Base-by-base conservation (phyloP, 2,329 filamentous ascomycete species). In the Parafenestella ontariensis region DNA sequence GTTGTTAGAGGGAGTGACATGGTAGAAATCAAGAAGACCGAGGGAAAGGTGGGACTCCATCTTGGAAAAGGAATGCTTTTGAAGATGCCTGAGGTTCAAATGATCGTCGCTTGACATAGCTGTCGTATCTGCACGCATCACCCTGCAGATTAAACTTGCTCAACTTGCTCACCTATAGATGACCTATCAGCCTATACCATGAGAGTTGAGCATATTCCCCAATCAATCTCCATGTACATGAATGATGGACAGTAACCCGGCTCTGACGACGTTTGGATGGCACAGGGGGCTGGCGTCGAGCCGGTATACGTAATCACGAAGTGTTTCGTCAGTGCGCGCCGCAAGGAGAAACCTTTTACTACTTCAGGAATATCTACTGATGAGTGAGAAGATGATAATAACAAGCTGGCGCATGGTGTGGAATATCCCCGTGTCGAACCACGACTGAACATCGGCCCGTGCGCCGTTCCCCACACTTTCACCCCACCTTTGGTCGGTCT, bases 391-490 rank as follows among this genome's bases (percentile, higher is more conserved):
- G 18, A n/a, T 37, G 8, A 37, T 2, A 18, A 8, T 37, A 18
- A 5, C 24, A 26, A 26, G 24, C n/a, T n/a, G n/a, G n/a, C n/a
- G n/a, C n/a, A n/a, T n/a, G n/a, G n/a, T n/a, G n/a, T n/a, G n/a
- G n/a, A n/a, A n/a, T n/a, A n/a, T n/a, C n/a, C n/a, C n/a, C n/a
- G n/a, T n/a, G n/a, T n/a, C n/a, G n/a, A n/a, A n/a, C n/a, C n/a
- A n/a, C n/a, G n/a, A n/a, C n/a, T n/a, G n/a, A n/a, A n/a, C n/a
- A n/a, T 56, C 59, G 59, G 59, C 48, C 37, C 46, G 50, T 39
- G 44, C 49, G 53, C 59, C 59, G 59, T 58, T 46, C 57, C 44
- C 58, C 54, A 58, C 54, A 45, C 46, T 40, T 50, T 49, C 46
- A 41, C 56, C 55, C 52, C 56, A 54, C 57, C 40, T 52, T 36